Conservation (phyloP, 768 basidiomycete species). For the Strobilomyces dryophilus region DNA sequence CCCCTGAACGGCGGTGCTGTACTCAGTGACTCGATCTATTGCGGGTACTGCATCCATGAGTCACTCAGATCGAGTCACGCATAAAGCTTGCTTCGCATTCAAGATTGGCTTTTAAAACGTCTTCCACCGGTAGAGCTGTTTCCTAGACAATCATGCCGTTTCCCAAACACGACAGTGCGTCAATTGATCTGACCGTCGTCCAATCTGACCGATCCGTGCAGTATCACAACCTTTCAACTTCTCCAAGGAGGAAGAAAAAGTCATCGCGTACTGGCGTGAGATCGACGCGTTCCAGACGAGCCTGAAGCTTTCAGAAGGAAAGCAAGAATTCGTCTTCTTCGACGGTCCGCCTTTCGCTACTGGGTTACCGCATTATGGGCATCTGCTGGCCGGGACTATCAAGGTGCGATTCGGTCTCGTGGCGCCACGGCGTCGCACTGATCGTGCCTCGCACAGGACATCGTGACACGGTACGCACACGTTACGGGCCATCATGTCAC, state of each 20-base stretch:
- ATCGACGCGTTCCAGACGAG: conserved; percentile 98
- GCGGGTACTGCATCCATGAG: background rate
- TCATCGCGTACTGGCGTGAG: conserved; percentile 87
- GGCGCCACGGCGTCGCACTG: conserved; percentile 1
- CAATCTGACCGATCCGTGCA: conserved; percentile 28
- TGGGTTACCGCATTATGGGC: conserved; percentile 94
- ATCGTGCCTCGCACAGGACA: conserved; percentile 58
- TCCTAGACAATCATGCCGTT: conserved; percentile 49
- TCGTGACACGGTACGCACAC: conserved; percentile 94
- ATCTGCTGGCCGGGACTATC: conserved; percentile 88
- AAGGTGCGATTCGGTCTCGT: conserved; percentile 52
- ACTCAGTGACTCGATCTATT: background rate
- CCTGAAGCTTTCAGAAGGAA: conserved; percentile 86
- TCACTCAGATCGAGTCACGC: conserved; percentile 16
- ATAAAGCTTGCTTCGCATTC: background rate
- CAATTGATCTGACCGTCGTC: background rate
- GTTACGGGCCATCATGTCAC: conserved; percentile 90
- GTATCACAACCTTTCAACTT: conserved; percentile 80
- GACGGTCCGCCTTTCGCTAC: conserved; percentile 98
- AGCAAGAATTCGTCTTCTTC: conserved; percentile 91
- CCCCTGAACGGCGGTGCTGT: too few relatives aligned
- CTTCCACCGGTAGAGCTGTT: background rate
- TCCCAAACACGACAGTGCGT: conserved; percentile 68
- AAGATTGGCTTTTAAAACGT: background rate
- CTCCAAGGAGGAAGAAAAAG: conserved; percentile 85